phyloP scores from a whole-genome alignment of 208 protist genomes.

The Tritrichomonas musculus region DNA sequence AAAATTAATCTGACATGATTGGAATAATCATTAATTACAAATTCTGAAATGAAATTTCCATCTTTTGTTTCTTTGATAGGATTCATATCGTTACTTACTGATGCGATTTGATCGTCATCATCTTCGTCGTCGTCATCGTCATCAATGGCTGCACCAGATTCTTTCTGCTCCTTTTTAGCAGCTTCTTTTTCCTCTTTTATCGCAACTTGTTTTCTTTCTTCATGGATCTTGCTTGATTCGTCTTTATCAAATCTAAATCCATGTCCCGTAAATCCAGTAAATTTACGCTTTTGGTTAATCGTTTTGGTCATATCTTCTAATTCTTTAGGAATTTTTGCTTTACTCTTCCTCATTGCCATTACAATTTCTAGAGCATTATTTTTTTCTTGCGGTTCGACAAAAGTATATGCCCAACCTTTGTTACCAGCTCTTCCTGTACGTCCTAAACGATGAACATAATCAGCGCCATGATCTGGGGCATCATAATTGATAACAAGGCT shows the following conservation, averaged over 20 bases:
- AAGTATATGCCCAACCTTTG: slow-evolving; percentile 64
- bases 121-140: slow-evolving; percentile 36
- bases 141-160: slow-evolving; percentile 44
- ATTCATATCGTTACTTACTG: neutral
- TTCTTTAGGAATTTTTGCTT: neutral
- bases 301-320: neutral
- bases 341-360: slow-evolving; percentile 56
- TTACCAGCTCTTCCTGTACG: slow-evolving; percentile 64
- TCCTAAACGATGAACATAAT: slow-evolving; percentile 60
- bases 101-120: slow-evolving; percentile 21
- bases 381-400: slow-evolving; percentile 64
- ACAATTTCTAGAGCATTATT: slow-evolving; percentile 55
- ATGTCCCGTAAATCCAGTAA: slow-evolving; percentile 46
- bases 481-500: slow-evolving; percentile 72
- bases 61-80: neutral
- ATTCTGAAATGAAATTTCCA: slow-evolving; percentile 46
- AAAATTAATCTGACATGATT: slow-evolving; percentile 65
- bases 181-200: neutral
- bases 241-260: slow-evolving; percentile 60
- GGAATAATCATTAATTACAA: slow-evolving; percentile 82
- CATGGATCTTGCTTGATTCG: slow-evolving; percentile 41
- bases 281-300: neutral
- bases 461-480: slow-evolving; percentile 77
- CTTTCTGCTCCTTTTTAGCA: slow-evolving; percentile 43
- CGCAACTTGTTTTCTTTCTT: neutral